Evolutionary conservation across 23 red algal genomes (phyloP).

Genomic region (Agarophyton chilense): DNA sequence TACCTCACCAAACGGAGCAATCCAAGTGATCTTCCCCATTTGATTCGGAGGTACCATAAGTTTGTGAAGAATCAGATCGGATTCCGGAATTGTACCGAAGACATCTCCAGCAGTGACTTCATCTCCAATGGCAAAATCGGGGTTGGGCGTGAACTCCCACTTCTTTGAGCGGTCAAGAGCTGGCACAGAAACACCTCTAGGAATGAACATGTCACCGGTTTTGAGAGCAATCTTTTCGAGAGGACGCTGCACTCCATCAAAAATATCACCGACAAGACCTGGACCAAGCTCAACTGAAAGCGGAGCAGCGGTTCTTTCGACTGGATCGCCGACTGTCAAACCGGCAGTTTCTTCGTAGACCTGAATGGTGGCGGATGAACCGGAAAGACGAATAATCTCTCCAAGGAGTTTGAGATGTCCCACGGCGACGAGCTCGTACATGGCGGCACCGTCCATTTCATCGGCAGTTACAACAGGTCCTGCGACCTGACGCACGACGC

Average conservation of each 20-base stretch:
- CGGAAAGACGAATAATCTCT: conserved; percentile 97
- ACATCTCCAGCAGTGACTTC: conserved; percentile 89
- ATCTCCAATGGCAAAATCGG: conserved; percentile 68
- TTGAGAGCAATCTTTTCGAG: conserved; percentile 89
- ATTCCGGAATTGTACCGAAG: conserved; percentile 83
- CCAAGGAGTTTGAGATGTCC: conserved; percentile 90
- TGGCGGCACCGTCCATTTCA: conserved; percentile 93
- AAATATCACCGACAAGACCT: conserved; percentile 94
- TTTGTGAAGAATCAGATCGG: conserved; percentile 89
- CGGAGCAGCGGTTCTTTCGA: conserved; percentile 90
- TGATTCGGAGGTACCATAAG: conserved; percentile 92
- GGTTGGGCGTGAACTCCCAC: conserved; percentile 90
- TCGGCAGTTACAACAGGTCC: conserved; percentile 96
- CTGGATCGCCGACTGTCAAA: conserved; percentile 93
- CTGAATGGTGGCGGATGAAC: conserved; percentile 94
- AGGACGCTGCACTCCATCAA: conserved; percentile 97
- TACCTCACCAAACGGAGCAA: conserved; percentile 81
- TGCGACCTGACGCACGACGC: conserved; percentile 90
- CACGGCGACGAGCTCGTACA: conserved; percentile 99
- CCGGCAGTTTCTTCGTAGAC: conserved; percentile 96
- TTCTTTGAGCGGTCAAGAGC: conserved; percentile 81
- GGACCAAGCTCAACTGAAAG: conserved; percentile 99
- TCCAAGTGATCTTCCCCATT: conserved; percentile 86
- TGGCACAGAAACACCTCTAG: conserved; percentile 86
- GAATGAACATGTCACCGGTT: conserved; percentile 94